Evolutionary conservation across 2,329 filamentous ascomycete genomes (phyloP).

Genomic region (Camptophora hylomeconis): DNA sequence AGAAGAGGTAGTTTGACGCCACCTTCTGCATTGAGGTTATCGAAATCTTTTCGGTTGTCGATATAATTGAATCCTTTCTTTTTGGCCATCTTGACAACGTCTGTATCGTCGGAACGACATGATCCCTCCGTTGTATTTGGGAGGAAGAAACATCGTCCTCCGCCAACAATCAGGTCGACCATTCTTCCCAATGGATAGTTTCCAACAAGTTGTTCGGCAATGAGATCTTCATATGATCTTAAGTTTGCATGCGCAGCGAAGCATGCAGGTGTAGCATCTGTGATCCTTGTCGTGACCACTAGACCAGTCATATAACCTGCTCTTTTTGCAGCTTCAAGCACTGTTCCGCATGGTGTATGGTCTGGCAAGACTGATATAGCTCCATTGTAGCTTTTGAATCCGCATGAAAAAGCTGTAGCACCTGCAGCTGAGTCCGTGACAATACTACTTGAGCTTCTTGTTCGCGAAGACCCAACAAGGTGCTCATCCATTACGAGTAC

Average conservation of each 20-base stretch:
- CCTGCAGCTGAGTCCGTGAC: constrained; percentile 96
- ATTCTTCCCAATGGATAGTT: constrained; percentile 74
- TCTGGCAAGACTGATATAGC: constrained; percentile 84
- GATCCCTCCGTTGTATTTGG: constrained; percentile 69
- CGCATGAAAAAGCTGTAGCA: constrained; percentile 91
- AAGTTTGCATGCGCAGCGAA: constrained; percentile 80
- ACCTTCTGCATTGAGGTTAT: constrained; percentile 52
- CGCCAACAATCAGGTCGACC: constrained; percentile 85
- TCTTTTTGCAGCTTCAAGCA: constrained; percentile 82
- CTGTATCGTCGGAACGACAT: constrained; percentile 65
- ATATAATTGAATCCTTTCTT: constrained; percentile 73
- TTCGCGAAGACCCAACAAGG: constrained; percentile 80
- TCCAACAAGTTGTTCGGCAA: constrained; percentile 84
- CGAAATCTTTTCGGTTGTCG: constrained; percentile 59
- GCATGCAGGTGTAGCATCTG: constrained; percentile 90
- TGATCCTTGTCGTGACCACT: constrained; percentile 88
- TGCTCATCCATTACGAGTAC: constrained; percentile 73
- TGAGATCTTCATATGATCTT: constrained; percentile 72
- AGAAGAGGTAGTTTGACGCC: constrained; percentile 65
- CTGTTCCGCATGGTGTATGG: constrained; percentile 76
- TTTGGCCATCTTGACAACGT: constrained; percentile 61
- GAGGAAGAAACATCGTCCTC: constrained; percentile 85
- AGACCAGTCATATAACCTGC: constrained; percentile 86
- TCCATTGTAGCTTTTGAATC: constrained; percentile 87
- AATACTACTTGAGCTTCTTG: constrained; percentile 67